Evolutionary conservation across 2,329 filamentous ascomycete genomes (phyloP).

Genomic region (Pyrenophora graminea): DNA sequence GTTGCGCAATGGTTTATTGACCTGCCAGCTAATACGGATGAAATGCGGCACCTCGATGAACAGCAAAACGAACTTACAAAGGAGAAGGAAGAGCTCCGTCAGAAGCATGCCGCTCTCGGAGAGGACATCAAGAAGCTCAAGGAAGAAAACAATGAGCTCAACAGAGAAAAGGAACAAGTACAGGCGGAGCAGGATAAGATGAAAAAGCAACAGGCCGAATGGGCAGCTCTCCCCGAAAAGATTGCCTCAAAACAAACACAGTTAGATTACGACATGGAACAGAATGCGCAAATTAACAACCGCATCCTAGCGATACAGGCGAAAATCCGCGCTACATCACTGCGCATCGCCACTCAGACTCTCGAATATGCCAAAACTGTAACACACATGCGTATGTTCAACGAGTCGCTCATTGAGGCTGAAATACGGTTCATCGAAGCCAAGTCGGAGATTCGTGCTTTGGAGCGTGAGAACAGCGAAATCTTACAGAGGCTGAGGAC

Average conservation of each 20-base stretch:
- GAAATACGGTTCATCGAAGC: conserved; percentile 78
- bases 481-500: conserved; percentile 43
- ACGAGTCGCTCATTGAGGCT: conserved; percentile 68
- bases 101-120: conserved; percentile 36
- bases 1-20: conserved; percentile 74
- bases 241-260: conserved; percentile 59
- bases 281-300: conserved; percentile 50
- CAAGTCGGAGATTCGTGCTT: conserved; percentile 72
- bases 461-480: conserved; percentile 65
- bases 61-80: conserved; percentile 52
- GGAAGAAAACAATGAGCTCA: conserved; percentile 21
- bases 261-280: conserved; percentile 47
- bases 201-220: conserved; percentile 68
- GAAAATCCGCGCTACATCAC: conserved; percentile 45
- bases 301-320: conserved; percentile 57
- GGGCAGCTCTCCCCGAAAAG: conserved; percentile 69
- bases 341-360: conserved; percentile 44
- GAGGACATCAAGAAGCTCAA: conserved; percentile 28
- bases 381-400: conserved; percentile 63
- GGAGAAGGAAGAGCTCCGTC: conserved; percentile 45
- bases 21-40: conserved; percentile 70
- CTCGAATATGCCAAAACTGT: conserved; percentile 65
- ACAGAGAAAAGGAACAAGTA: conserved; percentile 42
- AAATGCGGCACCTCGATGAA: conserved; percentile 64
- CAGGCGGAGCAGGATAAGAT: conserved; percentile 67